A percentile compares a stretch with the other conserved stretches of the same genome.
Evolutionary conservation across 164 flowering plant species (phyloP).

Genomic region (Magnolia kwangsiensis): DNA sequence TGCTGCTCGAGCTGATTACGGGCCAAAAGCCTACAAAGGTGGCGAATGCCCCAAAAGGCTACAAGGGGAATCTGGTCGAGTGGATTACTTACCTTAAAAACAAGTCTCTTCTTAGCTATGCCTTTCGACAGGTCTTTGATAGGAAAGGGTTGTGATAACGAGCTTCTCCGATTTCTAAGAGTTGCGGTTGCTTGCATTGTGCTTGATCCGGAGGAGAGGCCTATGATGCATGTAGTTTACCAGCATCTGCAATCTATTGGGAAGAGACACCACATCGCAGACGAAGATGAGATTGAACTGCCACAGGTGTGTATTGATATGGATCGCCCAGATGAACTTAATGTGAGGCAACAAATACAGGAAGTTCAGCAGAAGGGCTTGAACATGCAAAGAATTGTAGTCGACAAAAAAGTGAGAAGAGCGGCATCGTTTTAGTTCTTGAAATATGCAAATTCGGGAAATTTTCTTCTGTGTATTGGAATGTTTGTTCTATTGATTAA

Average conservation of each 20-base stretch:
- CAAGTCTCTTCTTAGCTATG: constrained; percentile 9
- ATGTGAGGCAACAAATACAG: constrained; percentile 7
- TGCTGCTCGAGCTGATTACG: constrained; percentile 21
- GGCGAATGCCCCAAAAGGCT: constrained; percentile 16
- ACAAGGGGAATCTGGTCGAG: constrained; percentile 20
- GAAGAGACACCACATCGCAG: constrained; percentile 13
- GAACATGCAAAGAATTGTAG: neutral
- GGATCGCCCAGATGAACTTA: constrained; percentile 15
- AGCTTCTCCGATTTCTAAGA: constrained; percentile 15
- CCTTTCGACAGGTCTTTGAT: constrained; percentile 17
- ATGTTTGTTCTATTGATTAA: too few species aligned
- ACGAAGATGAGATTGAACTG: constrained; percentile 13
- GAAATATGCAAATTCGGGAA: too few species aligned
- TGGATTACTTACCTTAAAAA: constrained; percentile 13
- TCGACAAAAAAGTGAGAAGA: too few species aligned
- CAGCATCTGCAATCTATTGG: constrained; percentile 23
- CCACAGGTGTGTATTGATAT: neutral
- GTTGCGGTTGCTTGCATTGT: constrained; percentile 20
- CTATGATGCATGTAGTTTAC: constrained; percentile 23
- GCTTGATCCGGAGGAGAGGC: constrained; percentile 22
- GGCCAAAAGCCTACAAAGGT: constrained; percentile 21
- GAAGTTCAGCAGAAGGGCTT: constrained; percentile 1
- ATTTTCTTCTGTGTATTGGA: neutral
- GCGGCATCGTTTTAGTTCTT: neutral
- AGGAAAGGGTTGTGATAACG: constrained; percentile 14